These are phyloP conservation scores for Aspergillus alliaceus DNA, from an alignment of 2,329 filamentous ascomycete genomes.

Conservation along the genomic window DNA sequence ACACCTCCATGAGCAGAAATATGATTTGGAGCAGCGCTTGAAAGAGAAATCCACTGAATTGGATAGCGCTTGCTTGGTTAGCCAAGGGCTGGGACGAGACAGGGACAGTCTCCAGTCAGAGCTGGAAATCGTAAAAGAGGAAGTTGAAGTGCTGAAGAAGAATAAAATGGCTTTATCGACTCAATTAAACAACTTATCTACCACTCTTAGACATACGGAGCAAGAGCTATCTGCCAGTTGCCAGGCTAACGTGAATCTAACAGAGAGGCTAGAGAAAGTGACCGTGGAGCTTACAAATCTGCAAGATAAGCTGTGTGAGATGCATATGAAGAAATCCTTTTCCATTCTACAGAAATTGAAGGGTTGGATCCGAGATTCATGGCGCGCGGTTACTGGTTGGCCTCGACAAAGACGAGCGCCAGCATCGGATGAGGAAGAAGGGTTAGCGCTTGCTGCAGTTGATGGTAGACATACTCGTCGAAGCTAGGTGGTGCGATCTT, in stretches of 20 bases:
- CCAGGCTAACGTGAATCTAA: neutral
- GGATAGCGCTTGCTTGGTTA: neutral
- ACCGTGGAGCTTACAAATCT: neutral
- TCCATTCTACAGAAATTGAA: neutral
- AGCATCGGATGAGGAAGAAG: neutral
- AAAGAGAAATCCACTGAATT: neutral
- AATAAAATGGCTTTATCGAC: neutral
- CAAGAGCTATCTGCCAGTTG: conserved; percentile 7
- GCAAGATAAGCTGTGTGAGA: neutral
- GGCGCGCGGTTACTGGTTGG: neutral
- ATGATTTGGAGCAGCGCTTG: neutral
- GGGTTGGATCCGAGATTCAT: neutral
- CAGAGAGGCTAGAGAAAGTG: neutral
- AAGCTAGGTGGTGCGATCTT: neutral
- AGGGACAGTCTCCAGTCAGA: neutral
- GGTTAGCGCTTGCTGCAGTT: neutral
- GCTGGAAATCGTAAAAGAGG: neutral
- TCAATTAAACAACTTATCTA: neutral
- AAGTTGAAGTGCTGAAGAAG: neutral
- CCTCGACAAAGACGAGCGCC: neutral
- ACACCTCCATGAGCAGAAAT: neutral
- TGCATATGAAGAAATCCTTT: neutral
- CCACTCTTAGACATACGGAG: neutral
- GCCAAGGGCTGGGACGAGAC: neutral
- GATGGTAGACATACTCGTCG: neutral